These are phyloP conservation scores for Rhizopus arrhizus DNA, from an alignment of 371 early-diverging fungal species.

Conservation along the genomic window DNA sequence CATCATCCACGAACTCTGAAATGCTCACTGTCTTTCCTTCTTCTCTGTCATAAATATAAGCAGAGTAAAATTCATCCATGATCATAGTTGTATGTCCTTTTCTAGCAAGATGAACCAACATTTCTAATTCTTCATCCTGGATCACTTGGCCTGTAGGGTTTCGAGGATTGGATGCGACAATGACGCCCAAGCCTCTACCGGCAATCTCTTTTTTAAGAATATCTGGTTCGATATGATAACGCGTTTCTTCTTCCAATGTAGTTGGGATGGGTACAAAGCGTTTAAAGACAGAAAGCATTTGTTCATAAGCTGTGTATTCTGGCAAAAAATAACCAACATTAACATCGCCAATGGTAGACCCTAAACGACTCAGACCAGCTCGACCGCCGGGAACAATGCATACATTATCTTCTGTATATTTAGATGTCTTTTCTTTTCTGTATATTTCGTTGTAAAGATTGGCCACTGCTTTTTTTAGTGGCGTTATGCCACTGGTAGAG, in stretches of 20 bases:
- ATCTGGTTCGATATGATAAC: slow-evolving; percentile 46
- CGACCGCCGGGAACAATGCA: slow-evolving; percentile 60
- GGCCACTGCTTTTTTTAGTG: slow-evolving; percentile 47
- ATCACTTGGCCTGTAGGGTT: slow-evolving; percentile 59
- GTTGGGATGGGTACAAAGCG: slow-evolving; percentile 58
- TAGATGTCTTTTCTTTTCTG: slow-evolving; percentile 40
- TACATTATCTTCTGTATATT: slow-evolving; percentile 55
- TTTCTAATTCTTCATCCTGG: slow-evolving; percentile 42
- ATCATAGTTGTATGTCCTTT: slow-evolving; percentile 49
- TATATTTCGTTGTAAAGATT: slow-evolving; percentile 54
- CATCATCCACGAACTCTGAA: slow-evolving; percentile 46
- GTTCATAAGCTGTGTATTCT: slow-evolving; percentile 56
- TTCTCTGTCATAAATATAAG: slow-evolving; percentile 49
- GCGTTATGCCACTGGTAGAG: slow-evolving; percentile 41
- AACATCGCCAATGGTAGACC: slow-evolving; percentile 50
- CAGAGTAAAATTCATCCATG: slow-evolving; percentile 57
- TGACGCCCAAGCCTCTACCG: slow-evolving; percentile 48
- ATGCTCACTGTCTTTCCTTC: slow-evolving; percentile 48
- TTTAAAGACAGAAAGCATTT: slow-evolving; percentile 54
- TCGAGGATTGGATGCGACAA: slow-evolving; percentile 56
- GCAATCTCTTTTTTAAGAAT: slow-evolving; percentile 47
- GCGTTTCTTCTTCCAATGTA: slow-evolving; percentile 40
- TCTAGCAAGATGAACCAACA: slow-evolving; percentile 39
- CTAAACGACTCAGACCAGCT: slow-evolving; percentile 54
- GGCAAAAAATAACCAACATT: slow-evolving; percentile 60